phyloP scores from a whole-genome alignment of 169 alveolate species.

The Eimeria praecox region DNA sequence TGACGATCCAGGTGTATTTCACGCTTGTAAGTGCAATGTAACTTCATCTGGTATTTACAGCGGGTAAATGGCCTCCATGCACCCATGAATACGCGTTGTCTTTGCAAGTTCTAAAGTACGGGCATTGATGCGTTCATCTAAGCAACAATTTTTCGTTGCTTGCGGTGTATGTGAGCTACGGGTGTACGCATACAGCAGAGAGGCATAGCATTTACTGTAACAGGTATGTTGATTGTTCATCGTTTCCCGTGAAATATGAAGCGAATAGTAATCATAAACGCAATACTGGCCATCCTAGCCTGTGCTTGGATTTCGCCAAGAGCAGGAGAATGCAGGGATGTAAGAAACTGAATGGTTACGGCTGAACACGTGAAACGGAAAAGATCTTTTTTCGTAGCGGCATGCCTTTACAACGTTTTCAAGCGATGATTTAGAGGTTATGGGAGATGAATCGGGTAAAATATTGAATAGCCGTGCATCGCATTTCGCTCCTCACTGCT shows the following conservation, averaged over 20 bases:
- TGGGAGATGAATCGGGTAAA: constrained; percentile 67
- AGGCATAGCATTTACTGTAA: neutral
- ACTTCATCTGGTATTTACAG: neutral
- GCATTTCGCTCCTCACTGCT: neutral
- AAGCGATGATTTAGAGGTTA: constrained; percentile 32
- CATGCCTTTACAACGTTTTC: constrained; percentile 16
- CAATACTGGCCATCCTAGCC: neutral
- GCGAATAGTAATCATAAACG: neutral
- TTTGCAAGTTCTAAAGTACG: neutral
- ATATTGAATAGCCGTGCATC: neutral
- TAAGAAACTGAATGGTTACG: neutral
- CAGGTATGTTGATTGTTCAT: neutral
- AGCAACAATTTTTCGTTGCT: neutral
- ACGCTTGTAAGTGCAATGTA: neutral
- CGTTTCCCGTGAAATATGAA: neutral
- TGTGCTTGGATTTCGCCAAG: neutral
- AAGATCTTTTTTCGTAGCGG: neutral
- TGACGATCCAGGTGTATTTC: neutral
- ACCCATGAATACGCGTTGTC: neutral
- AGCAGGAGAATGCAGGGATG: constrained; percentile 32
- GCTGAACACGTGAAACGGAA: neutral
- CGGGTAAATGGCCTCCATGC: neutral
- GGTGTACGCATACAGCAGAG: constrained; percentile 8
- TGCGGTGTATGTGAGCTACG: constrained; percentile 9
- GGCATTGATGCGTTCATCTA: neutral